phyloP scores from a whole-genome alignment of 352 stramenopile species.

The Phytophthora meadii region DNA sequence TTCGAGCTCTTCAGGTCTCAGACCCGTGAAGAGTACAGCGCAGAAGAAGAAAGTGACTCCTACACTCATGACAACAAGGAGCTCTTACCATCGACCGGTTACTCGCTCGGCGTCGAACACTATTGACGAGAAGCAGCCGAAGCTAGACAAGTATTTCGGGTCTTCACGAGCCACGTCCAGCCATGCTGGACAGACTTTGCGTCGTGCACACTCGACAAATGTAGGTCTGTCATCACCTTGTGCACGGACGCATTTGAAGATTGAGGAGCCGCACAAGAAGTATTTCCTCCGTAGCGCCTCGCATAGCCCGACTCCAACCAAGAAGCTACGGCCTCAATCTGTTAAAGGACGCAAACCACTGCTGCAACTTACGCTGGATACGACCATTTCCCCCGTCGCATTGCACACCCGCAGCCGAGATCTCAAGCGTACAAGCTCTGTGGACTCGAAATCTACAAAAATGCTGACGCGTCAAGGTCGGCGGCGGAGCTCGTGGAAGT shows the following conservation, averaged over 20 bases:
- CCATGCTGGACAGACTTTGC: slow-evolving; percentile 28
- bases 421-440: slow-evolving; percentile 20
- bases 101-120: slow-evolving; percentile 33
- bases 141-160: slow-evolving; percentile 51
- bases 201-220: slow-evolving; percentile 23
- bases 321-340: slow-evolving; percentile 24
- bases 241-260: slow-evolving; percentile 24
- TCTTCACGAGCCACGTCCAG: slow-evolving; percentile 23
- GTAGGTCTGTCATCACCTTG: slow-evolving; percentile 25
- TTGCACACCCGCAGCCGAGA: slow-evolving; percentile 43
- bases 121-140: slow-evolving; percentile 48
- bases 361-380: slow-evolving; percentile 49
- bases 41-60: slow-evolving; percentile 16
- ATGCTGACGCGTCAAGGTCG: slow-evolving; percentile 47
- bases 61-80: slow-evolving; percentile 17
- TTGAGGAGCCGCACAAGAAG: slow-evolving; percentile 32
- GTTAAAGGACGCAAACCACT: slow-evolving; percentile 38
- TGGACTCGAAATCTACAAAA: slow-evolving; percentile 30
- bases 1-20: slow-evolving; percentile 16
- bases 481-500: slow-evolving; percentile 57
- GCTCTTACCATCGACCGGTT: slow-evolving; percentile 24
- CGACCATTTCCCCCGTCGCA: slow-evolving; percentile 37
- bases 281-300: slow-evolving; percentile 48
- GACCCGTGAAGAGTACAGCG: slow-evolving; percentile 1
- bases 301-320: slow-evolving; percentile 42